These are phyloP conservation scores for Aspergillus phoenicis DNA, from an alignment of 2,329 filamentous ascomycete genomes.

Conservation along the genomic window DNA sequence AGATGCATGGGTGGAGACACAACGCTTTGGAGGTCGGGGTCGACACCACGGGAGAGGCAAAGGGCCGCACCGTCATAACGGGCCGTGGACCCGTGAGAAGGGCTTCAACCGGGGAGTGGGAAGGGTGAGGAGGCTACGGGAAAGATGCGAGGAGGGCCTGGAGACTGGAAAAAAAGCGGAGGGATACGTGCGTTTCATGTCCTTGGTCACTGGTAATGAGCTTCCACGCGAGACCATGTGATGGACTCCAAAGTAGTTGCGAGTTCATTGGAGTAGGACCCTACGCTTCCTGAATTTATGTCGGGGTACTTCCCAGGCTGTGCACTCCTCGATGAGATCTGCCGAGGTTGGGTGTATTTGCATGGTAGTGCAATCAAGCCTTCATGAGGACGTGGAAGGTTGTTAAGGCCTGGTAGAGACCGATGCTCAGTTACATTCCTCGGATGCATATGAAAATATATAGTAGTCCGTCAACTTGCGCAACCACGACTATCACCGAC, in stretches of 20 bases:
- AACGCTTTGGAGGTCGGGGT: slow-evolving; percentile 24
- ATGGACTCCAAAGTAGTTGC: neutral
- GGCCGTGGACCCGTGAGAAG: slow-evolving; percentile 46
- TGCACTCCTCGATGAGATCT: neutral
- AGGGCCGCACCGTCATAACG: slow-evolving; percentile 32
- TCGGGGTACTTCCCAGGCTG: neutral
- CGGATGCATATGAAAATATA: neutral
- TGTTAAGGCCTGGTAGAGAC: neutral
- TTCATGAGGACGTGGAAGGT: neutral
- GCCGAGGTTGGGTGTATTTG: neutral
- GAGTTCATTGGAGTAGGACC: neutral
- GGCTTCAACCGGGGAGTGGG: slow-evolving; percentile 47
- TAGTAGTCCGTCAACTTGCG: neutral
- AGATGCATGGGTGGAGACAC: slow-evolving; percentile 44
- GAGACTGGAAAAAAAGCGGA: slow-evolving; percentile 36
- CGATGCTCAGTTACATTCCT: neutral
- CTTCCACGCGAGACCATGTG: slow-evolving; percentile 9
- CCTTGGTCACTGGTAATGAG: slow-evolving; percentile 32
- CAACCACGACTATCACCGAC: neutral
- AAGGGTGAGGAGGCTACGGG: slow-evolving; percentile 42
- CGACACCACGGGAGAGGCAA: slow-evolving; percentile 33
- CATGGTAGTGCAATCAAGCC: neutral
- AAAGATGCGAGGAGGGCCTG: slow-evolving; percentile 38
- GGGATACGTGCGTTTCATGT: slow-evolving; percentile 42
- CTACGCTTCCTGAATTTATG: neutral